A percentile compares a stretch with the other conserved stretches of the same genome.
These are phyloP conservation scores for Aspergillus vadensis DNA, from an alignment of 2,329 filamentous ascomycete genomes.

Conservation along the genomic window DNA sequence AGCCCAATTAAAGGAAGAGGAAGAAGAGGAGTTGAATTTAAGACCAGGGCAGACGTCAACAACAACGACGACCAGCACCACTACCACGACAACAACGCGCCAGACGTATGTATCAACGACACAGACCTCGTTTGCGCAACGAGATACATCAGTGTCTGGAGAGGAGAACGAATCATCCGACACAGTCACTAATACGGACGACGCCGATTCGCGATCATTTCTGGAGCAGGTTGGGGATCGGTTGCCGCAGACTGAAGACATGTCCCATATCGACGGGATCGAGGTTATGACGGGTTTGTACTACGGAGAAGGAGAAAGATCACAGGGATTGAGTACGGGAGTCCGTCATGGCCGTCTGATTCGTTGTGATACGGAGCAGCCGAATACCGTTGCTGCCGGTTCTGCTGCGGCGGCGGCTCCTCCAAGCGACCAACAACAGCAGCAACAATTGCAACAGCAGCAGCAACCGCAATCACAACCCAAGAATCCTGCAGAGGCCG, in stretches of 20 bases:
- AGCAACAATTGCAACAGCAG: neutral
- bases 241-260: constrained; percentile 77
- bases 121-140: neutral
- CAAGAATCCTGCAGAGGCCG: constrained; percentile 51
- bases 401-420: too few relatives aligned
- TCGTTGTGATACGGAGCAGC: constrained; percentile 72
- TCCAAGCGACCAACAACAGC: neutral
- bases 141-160: constrained; percentile 34
- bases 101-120: constrained; percentile 6
- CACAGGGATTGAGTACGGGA: constrained; percentile 83
- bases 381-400: too few relatives aligned
- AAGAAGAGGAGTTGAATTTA: constrained; percentile 75
- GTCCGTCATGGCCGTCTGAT: constrained; percentile 78
- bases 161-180: constrained; percentile 40
- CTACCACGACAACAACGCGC: constrained; percentile 1
- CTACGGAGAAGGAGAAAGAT: constrained; percentile 86
- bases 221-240: constrained; percentile 81
- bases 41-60: constrained; percentile 42
- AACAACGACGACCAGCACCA: neutral
- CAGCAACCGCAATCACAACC: constrained; percentile 23
- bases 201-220: constrained; percentile 52
- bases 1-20: constrained; percentile 79
- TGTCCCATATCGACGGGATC: constrained; percentile 79
- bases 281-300: constrained; percentile 89
- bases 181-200: constrained; percentile 35